Evolutionary conservation across 2,329 filamentous ascomycete genomes (phyloP).

Genomic region (Sclerotinia spermophila): DNA sequence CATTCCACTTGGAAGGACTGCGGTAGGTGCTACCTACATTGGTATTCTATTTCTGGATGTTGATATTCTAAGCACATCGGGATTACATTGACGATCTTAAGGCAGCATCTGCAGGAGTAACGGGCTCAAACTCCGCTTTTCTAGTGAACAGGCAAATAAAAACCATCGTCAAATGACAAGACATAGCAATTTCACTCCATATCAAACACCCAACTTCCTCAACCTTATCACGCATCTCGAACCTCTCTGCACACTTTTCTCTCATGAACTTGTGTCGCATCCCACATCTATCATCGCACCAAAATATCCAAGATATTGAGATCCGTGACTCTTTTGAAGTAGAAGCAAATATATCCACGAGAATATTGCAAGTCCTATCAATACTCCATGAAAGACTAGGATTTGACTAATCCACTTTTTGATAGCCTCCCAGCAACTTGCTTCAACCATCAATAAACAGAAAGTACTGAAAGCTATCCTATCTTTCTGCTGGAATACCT

Average conservation of each 20-base stretch:
- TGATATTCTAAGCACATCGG: neutral
- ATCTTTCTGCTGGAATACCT: neutral
- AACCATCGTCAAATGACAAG: neutral
- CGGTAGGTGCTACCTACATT: neutral
- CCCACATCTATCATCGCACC: neutral
- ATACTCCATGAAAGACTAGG: neutral
- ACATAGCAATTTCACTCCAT: neutral
- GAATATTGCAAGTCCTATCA: neutral
- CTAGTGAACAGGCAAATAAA: neutral
- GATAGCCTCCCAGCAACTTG: neutral
- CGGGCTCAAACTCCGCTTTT: neutral
- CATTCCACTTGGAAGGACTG: neutral
- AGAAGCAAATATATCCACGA: neutral
- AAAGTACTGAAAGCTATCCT: no score
- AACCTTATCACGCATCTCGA: neutral
- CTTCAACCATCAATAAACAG: neutral
- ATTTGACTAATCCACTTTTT: neutral
- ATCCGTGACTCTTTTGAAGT: neutral
- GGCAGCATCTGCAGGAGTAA: neutral
- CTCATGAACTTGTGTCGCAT: neutral
- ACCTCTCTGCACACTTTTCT: neutral
- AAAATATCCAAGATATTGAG: neutral
- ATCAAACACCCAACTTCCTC: no score
- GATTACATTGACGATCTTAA: neutral
- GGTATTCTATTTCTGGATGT: fast-evolving